Percentiles rank a stretch among this genome's conserved stretches.
phyloP scores from a whole-genome alignment of 495 filamentous ascomycete genomes.

The Penicillium canariense region DNA sequence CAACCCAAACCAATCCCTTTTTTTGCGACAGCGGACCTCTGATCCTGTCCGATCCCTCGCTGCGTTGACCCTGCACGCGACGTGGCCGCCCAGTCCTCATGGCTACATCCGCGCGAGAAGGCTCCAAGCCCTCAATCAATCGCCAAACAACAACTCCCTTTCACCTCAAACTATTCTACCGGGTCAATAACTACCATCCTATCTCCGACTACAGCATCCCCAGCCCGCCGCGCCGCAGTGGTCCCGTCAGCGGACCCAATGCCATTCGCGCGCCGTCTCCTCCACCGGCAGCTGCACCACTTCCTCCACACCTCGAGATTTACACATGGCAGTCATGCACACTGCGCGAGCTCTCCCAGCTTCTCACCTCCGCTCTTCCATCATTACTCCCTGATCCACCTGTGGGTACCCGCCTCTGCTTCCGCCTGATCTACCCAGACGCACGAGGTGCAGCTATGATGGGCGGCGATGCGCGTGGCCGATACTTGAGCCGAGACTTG shows the following conservation, averaged over 20 bases:
- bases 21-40: neutral
- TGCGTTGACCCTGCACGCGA: neutral
- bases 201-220: constrained; percentile 36
- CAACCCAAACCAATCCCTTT: neutral
- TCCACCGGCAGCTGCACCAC: constrained; percentile 37
- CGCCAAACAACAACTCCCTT: constrained; percentile 81
- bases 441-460: constrained; percentile 52
- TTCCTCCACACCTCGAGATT: constrained; percentile 72
- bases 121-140: constrained; percentile 44
- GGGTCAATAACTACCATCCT: constrained; percentile 66
- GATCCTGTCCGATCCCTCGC: neutral
- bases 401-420: constrained; percentile 78
- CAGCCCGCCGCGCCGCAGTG: constrained; percentile 21
- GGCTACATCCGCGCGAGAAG: constrained; percentile 28
- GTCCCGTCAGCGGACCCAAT: constrained; percentile 34
- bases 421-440: constrained; percentile 84
- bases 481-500: constrained; percentile 72
- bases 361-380: constrained; percentile 66
- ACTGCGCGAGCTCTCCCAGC: constrained; percentile 75
- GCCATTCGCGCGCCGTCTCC: constrained; percentile 36
- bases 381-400: constrained; percentile 68
- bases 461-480: constrained; percentile 47
- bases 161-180: constrained; percentile 87
- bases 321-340: constrained; percentile 89
- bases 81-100: constrained; percentile 18